Evolutionary conservation across 441 rosid species (phyloP).

Genomic region (Erysimum cheiri): DNA sequence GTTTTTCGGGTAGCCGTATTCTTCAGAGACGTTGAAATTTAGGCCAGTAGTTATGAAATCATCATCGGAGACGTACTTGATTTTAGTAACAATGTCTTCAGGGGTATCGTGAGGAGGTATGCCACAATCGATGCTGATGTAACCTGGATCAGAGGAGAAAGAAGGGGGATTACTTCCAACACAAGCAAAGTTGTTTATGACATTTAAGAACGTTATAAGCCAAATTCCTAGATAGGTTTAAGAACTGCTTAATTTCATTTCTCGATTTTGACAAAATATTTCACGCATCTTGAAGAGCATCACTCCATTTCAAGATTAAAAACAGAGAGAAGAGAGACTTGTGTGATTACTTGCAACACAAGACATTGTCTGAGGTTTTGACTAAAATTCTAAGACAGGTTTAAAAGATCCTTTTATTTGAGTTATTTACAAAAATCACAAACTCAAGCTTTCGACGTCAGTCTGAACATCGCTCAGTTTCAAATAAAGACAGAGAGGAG

Average conservation of each 20-base stretch:
- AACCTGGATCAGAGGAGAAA: constrained; percentile 37
- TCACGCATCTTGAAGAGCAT: neutral
- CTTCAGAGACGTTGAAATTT: constrained; percentile 24
- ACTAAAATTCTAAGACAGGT: neutral
- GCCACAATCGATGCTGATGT: constrained; percentile 55
- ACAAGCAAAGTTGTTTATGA: neutral
- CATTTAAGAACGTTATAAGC: neutral
- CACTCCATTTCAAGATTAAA: neutral
- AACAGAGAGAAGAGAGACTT: neutral
- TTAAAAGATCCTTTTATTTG: neutral
- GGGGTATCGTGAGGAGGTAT: neutral
- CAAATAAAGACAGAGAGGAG: constrained; percentile 4
- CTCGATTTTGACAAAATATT: neutral
- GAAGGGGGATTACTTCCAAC: constrained; percentile 7
- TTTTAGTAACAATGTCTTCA: neutral
- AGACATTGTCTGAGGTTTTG: neutral
- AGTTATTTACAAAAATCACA: neutral
- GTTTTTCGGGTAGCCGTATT: constrained; percentile 9
- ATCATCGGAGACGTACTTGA: constrained; percentile 29
- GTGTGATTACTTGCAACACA: constrained; percentile 4
- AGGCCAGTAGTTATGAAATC: constrained; percentile 24
- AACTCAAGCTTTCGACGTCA: constrained; percentile 2
- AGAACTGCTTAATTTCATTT: too few species aligned
- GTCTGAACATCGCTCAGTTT: neutral
- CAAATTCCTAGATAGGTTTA: neutral